Base-by-base conservation (phyloP, 2,329 filamentous ascomycete genomes). In the Lachnellula hyalina region DNA sequence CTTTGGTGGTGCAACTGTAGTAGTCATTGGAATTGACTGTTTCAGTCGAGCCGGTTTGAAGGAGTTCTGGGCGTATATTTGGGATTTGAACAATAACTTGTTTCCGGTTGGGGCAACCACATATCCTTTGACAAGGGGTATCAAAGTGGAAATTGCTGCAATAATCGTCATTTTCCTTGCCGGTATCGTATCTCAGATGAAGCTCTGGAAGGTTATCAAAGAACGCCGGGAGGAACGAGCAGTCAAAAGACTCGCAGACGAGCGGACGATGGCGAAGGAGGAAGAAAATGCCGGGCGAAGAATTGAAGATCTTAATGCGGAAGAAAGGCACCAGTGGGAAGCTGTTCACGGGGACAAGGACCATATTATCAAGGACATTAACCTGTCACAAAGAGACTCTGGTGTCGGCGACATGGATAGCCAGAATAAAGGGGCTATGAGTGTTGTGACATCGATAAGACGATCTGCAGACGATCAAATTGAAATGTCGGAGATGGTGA, bases 31-130 rank as follows among this genome's bases (percentile, higher is more conserved):
- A 2, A 88, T 97, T 55, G 93, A 97, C 69, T 96, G 90, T 71
- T 95, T 93, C 65, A 93, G 86, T 65, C 79, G 84, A 59, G 90
- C 91, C n/a, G 93, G 93, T 0, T 75, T 96, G 64, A 96, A 96
- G 70, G 93, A 97, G 70, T 96, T 96, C 63, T 97, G 93, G 93
- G 80, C 90, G 5, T 97, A 95, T 69, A 78, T 96, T 38, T 97
- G 93, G 93, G 75, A 75, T 46, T 72, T 97, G 40, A 96, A 96
- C 69, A 76, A 84, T 42, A 78, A 87, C 49, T 75, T 91, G 0
- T 97, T 97, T 65, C 92, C 92, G 0, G 73, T 90, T 2, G 81
- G 83, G 38, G 87, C 87, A 1, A 77, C 78, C 47, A 90, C 88
- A 0, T 97, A 96, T 68, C 93, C 93, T 0, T 74, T 96, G 12